Base-by-base conservation (phyloP, 805 yeast species). In the Starmerella stellata region DNA sequence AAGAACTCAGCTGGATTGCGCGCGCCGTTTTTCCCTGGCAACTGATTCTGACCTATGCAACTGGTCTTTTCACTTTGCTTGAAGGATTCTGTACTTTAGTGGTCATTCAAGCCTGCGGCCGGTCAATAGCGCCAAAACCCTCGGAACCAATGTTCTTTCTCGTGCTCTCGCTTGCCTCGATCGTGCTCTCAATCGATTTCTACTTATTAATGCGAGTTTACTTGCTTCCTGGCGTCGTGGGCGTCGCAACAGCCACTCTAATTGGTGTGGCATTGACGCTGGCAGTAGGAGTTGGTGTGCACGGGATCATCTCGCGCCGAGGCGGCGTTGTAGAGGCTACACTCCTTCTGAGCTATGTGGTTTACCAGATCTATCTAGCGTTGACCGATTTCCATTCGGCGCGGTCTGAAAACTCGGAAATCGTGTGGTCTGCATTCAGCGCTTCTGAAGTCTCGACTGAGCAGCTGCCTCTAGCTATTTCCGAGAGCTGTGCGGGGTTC, bases 261-360 rank as follows among this genome's bases (percentile, higher is more conserved):
- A 65, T 90, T 41, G 96, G 96, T 14, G 79, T 85, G 2, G 74
- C 80, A 4, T 65, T 90, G 44, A 80, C 95, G 0, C 59, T 75
- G 37, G 76, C 90, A 2, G 61, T 72, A 1, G 72, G 80, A 16
- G 56, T 90, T 28, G 82, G 93, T 1, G 56, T 80, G 2, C 82
- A 70, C 57, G 98, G 95, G 2, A 81, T 90, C 25, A 68, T 78
- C 17, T 72, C 87, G 2, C 76, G 77, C 5, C 71, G 70, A 43
- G 95, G 95, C 3, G 75, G 87, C n/a, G 75, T 87, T n/a, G 68
- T 85, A 37, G 98, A 90, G 58, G 70, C 83, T 24, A 78, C 93
- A 11, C 60, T 87, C 41, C 66, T 90, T 51, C 75, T 83, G 54
- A 87, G 92, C 7, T 90, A 90, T 58, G 75, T 87, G 44, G 94